A percentile compares a stretch with the other conserved stretches of the same genome.
Evolutionary conservation across 345 rosid species (phyloP).

Genomic region (Syzygium aromaticum): DNA sequence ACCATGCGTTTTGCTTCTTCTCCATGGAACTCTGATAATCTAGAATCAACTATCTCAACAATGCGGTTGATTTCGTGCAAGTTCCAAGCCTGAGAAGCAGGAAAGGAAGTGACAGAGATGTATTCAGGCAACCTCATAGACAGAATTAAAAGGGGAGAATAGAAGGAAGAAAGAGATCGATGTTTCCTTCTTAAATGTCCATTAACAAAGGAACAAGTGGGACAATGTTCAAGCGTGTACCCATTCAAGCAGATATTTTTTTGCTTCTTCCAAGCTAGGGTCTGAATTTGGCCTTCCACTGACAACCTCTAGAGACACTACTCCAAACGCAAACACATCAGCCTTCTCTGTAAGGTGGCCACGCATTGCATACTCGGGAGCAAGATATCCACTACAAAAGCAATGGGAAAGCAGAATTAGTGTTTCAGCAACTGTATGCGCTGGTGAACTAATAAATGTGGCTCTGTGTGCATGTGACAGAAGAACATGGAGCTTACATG

Average conservation of each 20-base stretch:
- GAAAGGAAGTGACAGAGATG: not conserved
- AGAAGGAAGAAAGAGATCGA: not conserved
- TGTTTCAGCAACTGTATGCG: not conserved
- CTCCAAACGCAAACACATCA: conserved; percentile 61
- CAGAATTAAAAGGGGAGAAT: not conserved
- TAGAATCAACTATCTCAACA: conserved; percentile 32
- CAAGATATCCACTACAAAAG: conserved; percentile 41
- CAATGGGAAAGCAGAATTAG: not conserved
- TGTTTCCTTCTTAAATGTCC: not conserved
- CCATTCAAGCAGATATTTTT: conserved; percentile 67
- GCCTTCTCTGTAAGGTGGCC: conserved; percentile 70
- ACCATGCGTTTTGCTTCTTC: conserved; percentile 41
- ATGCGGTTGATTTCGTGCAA: conserved; percentile 34
- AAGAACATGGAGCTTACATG: conserved; percentile 20
- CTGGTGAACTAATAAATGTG: not conserved
- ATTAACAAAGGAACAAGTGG: not conserved
- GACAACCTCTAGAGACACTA: conserved; percentile 52
- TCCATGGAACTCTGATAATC: conserved; percentile 17
- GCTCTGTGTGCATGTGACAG: not conserved
- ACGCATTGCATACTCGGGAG: conserved; percentile 71
- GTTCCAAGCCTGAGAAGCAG: conserved; percentile 43
- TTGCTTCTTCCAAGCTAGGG: conserved; percentile 29
- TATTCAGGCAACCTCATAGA: not conserved
- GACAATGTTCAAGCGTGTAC: conserved; percentile 12
- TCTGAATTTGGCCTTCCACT: conserved; percentile 65